Conservation (phyloP, 352 stramenopile species). For the Aphanomyces astaci region DNA sequence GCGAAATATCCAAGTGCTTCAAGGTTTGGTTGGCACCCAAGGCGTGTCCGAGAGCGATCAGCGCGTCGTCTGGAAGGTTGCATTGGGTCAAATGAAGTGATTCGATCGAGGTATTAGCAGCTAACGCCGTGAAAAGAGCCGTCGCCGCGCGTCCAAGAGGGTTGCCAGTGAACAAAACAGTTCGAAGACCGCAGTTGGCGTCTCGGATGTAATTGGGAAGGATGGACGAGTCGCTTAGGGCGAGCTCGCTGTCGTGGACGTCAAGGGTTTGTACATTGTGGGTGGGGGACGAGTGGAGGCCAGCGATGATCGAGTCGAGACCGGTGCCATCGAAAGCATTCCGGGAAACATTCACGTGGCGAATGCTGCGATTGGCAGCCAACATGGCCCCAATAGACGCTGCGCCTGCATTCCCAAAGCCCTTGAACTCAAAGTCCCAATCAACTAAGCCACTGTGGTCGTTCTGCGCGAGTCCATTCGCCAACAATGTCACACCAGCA, state of each 20-base stretch:
- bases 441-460: constrained; percentile 37
- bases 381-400: constrained; percentile 48
- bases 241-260: constrained; percentile 16
- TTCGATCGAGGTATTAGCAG: constrained; percentile 49
- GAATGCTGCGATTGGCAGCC: constrained; percentile 35
- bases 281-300: constrained; percentile 25
- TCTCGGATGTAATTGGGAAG: neutral
- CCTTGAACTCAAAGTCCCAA: constrained; percentile 75
- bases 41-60: constrained; percentile 34
- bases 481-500: constrained; percentile 37
- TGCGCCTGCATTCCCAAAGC: constrained; percentile 36
- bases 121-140: constrained; percentile 51
- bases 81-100: constrained; percentile 61
- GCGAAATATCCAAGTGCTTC: constrained; percentile 52
- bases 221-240: neutral
- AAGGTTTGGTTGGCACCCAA: constrained; percentile 46
- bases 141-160: constrained; percentile 30
- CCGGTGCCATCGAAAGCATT: constrained; percentile 48
- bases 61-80: constrained; percentile 42
- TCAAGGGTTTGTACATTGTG: neutral
- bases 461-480: constrained; percentile 46
- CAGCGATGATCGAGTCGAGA: constrained; percentile 33
- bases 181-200: constrained; percentile 43
- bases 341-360: constrained; percentile 47
- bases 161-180: constrained; percentile 50